These are phyloP conservation scores for Cladosporium colombiae DNA, from an alignment of 2,329 filamentous ascomycete species.

Conservation along the genomic window DNA sequence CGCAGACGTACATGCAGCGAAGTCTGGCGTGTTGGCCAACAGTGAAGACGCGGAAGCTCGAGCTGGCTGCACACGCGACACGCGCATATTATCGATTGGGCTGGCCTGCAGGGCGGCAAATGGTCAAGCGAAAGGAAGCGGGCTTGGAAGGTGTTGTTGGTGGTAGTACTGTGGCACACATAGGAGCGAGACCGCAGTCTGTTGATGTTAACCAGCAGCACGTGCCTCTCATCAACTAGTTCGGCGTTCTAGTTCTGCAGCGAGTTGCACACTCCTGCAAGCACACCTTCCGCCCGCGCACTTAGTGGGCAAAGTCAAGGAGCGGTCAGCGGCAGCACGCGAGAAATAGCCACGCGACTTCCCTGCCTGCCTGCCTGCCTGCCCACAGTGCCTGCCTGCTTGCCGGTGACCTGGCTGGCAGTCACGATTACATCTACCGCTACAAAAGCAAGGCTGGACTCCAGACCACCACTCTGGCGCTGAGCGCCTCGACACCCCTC, in stretches of 20 bases:
- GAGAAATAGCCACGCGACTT: conserved; percentile 17
- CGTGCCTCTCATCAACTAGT: conserved; percentile 1
- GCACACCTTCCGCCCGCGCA: conserved; percentile 2
- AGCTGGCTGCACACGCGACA: not conserved
- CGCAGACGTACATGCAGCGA: not conserved
- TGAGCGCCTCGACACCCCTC: conserved; percentile 3
- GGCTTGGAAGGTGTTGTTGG: not conserved
- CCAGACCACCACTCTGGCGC: conserved; percentile 7
- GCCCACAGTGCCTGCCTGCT: not conserved
- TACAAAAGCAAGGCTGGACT: conserved; percentile 4
- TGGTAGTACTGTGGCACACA: not conserved
- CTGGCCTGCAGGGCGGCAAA: not conserved
- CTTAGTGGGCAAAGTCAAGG: not conserved
- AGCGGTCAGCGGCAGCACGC: conserved; percentile 19
- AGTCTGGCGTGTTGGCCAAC: not conserved
- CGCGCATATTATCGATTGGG: conserved; percentile 4
- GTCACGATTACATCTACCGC: not conserved
- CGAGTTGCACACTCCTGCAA: not conserved
- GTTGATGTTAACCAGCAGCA: not conserved
- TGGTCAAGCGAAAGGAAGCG: not conserved
- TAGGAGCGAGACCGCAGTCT: not conserved
- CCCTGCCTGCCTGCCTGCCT: not conserved
- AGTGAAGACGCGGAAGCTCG: not conserved
- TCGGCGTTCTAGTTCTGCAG: not conserved
- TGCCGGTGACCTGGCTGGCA: not conserved